Evolutionary conservation across 306 rosid genomes (phyloP).

Genomic region (Lathyrus oleraceus): DNA sequence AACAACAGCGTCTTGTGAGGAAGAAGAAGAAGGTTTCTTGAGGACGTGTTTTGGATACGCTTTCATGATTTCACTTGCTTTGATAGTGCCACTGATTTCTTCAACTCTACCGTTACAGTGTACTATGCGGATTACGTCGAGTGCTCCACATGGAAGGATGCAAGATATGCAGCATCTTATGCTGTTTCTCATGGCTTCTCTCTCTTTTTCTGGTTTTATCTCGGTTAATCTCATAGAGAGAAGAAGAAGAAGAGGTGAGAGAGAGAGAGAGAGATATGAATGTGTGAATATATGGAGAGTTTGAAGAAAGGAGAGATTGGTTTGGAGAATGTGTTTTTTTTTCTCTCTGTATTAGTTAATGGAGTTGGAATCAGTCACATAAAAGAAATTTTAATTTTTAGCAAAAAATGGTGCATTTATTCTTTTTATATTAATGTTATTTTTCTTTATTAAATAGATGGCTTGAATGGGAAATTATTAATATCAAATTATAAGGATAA

Average conservation of each 20-base stretch:
- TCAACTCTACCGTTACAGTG: slow-evolving; percentile 83
- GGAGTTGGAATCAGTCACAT: slow-evolving; percentile 51
- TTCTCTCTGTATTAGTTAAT: slow-evolving; percentile 31
- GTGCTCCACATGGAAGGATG: slow-evolving; percentile 92
- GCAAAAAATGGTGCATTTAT: slow-evolving; percentile 31
- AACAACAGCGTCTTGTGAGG: slow-evolving; percentile 51
- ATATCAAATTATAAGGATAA: background rate
- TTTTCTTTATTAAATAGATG: background rate
- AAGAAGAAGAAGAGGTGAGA: slow-evolving; percentile 8
- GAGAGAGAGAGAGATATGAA: slow-evolving; percentile 10
- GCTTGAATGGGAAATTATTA: background rate
- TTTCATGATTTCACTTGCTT: slow-evolving; percentile 84
- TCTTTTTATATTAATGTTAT: background rate
- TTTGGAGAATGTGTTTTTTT: slow-evolving; percentile 1
- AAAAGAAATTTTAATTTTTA: slow-evolving; percentile 22
- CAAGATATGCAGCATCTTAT: slow-evolving; percentile 93
- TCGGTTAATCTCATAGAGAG: slow-evolving; percentile 41
- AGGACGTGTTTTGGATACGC: slow-evolving; percentile 85
- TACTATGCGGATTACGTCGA: slow-evolving; percentile 87
- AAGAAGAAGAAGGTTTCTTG: slow-evolving; percentile 74
- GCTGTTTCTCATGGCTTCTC: slow-evolving; percentile 62
- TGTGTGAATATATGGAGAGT: slow-evolving; percentile 11
- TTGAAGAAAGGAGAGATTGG: background rate
- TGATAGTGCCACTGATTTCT: slow-evolving; percentile 72
- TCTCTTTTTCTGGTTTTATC: slow-evolving; percentile 15